Evolutionary conservation across 495 filamentous ascomycete species (phyloP), one percentile per base, ranked within the genome.

Genomic region (Corynascus novoguineensis): DNA sequence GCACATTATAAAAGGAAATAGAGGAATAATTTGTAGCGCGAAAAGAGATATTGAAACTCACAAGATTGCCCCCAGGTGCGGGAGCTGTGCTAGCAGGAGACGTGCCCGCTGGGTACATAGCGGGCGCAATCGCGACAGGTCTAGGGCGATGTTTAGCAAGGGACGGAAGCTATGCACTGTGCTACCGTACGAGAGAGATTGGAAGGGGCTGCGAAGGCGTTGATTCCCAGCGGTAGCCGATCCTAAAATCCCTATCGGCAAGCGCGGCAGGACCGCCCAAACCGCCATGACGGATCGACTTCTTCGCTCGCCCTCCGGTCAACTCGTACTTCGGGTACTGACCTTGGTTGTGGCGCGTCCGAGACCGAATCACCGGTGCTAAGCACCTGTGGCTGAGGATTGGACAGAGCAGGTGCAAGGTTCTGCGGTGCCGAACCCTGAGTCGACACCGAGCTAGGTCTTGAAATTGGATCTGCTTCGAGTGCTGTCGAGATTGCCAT

Each of bases 31-130:
- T 4, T n/a, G 24, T 24, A 7, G 29, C 2, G n/a, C n/a, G 25
- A 8, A 41, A 21, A 15, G 27, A 19, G 28, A 50, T 50, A 31
- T 5, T 17, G 55, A 42, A 17, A 78, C 86, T 80, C 75, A 89
- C 87, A 60, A 85, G 77, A 57, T 79, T 82, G 58, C 82, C 86
- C 28, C 81, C 82, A 61, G 82, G 81, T 45, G 84, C 84, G 59
- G 82, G 86, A 45, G 79, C 80, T 0, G 84, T 86, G 12, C 83
- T 83, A 28, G 86, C 85, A 9, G 84, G 85, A 24, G 86, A 85
- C 10, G 84, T 81, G 37, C 81, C 82, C 50, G 81, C 73, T 67
- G 84, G 50, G 48, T 56, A 86, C 60, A 64, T 63, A 28, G 61
- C 58, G 12, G 65, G 67, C 32, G 63, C 67, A 47, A 69, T 69